phyloP scores from a whole-genome alignment of 164 flowering plant genomes.

The Chimonanthus salicifolius region DNA sequence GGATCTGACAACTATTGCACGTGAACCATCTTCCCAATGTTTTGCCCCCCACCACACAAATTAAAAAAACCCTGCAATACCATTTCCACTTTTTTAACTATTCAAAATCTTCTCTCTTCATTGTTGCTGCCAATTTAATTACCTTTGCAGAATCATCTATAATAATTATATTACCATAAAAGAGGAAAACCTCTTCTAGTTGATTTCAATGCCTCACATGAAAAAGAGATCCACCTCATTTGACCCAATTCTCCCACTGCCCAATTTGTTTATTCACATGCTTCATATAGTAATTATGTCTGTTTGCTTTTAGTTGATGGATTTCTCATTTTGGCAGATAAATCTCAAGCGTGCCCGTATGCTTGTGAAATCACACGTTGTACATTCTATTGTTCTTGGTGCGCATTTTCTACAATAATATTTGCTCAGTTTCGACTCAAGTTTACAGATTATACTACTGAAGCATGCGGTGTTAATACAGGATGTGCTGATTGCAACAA shows the following conservation, averaged over 20 bases:
- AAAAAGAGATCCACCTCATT: no score
- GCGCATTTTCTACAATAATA: background rate
- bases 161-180: background rate
- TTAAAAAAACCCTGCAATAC: no score
- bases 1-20: no score
- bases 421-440: background rate
- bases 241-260: no score
- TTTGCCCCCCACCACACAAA: no score
- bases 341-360: constrained; percentile 92
- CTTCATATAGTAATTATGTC: background rate
- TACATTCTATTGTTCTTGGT: constrained; percentile 62
- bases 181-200: background rate
- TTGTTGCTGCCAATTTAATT: no score
- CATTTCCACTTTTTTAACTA: no score
- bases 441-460: background rate
- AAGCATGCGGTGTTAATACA: constrained; percentile 20
- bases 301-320: background rate
- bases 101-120: no score
- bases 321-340: constrained; percentile 41
- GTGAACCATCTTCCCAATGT: no score
- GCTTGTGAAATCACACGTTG: constrained; percentile 60
- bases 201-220: no score
- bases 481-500: constrained; percentile 75
- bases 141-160: background rate
- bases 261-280: no score